Conservation (phyloP, 2,329 filamentous ascomycete genomes). For the Penicillium sumatraense region DNA sequence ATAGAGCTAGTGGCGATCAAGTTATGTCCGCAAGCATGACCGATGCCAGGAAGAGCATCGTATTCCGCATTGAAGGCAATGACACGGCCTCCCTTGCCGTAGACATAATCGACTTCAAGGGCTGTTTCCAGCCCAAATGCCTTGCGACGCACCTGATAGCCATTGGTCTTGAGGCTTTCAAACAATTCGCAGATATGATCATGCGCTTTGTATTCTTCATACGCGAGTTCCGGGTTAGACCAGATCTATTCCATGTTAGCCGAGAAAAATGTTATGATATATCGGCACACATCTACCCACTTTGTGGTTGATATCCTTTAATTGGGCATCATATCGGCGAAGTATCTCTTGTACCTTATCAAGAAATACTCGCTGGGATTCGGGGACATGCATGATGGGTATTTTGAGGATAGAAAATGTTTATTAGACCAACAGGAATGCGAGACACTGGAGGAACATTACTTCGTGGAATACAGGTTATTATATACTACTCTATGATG, state of each 20-base stretch:
- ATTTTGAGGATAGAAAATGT: not conserved
- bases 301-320: constrained; percentile 29
- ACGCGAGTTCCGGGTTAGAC: constrained; percentile 56
- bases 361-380: constrained; percentile 29
- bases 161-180: constrained; percentile 40
- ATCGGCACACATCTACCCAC: too few species aligned
- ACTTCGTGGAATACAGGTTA: not conserved
- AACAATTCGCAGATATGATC: constrained; percentile 49
- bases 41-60: constrained; percentile 42
- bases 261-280: not conserved
- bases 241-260: constrained; percentile 37
- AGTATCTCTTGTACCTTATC: constrained; percentile 29
- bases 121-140: constrained; percentile 56
- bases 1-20: constrained; percentile 38
- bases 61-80: constrained; percentile 45
- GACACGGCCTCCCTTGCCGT: constrained; percentile 29
- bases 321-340: constrained; percentile 21
- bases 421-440: not conserved
- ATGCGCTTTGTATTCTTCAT: constrained; percentile 57
- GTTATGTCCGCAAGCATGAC: constrained; percentile 43
- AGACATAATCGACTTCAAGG: constrained; percentile 49
- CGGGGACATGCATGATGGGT: constrained; percentile 26
- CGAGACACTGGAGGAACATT: not conserved
- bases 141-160: constrained; percentile 49
- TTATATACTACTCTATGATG: not conserved